Evolutionary conservation across 2,329 filamentous ascomycete genomes (phyloP), one percentile per base, ranked within the genome.

Genomic region (Fragosphaeria purpurea): DNA sequence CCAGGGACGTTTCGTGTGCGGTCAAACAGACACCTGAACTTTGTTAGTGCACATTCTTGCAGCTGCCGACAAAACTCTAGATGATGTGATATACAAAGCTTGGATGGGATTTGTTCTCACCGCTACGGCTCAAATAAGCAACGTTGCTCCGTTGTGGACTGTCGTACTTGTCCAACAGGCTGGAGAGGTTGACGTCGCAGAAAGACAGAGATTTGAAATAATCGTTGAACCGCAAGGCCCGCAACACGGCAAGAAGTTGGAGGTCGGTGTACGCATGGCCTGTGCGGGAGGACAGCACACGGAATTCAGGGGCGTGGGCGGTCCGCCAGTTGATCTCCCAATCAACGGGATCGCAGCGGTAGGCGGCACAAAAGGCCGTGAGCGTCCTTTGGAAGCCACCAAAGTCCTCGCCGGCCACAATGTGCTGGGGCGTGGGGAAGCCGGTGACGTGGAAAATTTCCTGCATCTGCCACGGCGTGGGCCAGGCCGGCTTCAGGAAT

Each of bases 181-280:
- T 62, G 1, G 69, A 70, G 22, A 80, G 65, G 55, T 79, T 72
- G 11, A 80, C 68, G 48, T 74, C 69, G 8, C 66, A 62, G 54
- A 80, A 77, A 2, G 75, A 79, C n/a, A 80, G 61, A 1, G 75
- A 74, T 52, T 74, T 76, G 62, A 80, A 80, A 57, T 75, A 80
- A 55, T 76, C 77, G 49, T 80, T 80, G 59, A 77, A 80, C 8
- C 77, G 69, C 52, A 80, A 62, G 2, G 77, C 75, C 5, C 76
- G 71, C 56, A 80, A 70, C 1, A 79, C 70, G 8, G 77, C 77
- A n/a, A 80, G 62, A 4, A 80, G 65, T 59, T 80, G 77, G 39
- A 75, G 60, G 4, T 70, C 62, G 4, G 69, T 69, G 58, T 80
- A 80, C 5, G 58, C 58, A 2, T 59, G 55, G 4, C 65, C 64